Evolutionary conservation across 495 filamentous ascomycete genomes (phyloP), one percentile per base, ranked within the genome.

Genomic region (Tirmania nivea): DNA sequence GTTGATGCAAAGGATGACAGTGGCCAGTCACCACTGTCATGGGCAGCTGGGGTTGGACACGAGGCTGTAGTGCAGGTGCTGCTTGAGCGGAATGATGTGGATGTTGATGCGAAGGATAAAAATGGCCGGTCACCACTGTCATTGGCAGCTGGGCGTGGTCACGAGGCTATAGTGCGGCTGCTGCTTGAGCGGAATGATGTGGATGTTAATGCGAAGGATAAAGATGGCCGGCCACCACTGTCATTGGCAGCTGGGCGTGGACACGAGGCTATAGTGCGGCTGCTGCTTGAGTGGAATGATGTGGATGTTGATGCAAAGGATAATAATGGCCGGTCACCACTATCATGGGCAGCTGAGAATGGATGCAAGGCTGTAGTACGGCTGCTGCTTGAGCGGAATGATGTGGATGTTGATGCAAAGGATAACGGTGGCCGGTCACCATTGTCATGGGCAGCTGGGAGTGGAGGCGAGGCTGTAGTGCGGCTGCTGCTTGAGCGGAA

Each of bases 171-270:
- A 12, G 39, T 45, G 39, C 12, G 17, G 7, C 39, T 45, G 12
- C 39, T 45, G 7, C 39, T 55, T 1, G 39, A 39, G 10, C 47
- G 56, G 16, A 34, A 49, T 17, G 58, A 58, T 34, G 53, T 58
- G 19, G 10, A 55, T n/a, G 50, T 25, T 10, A 31, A 65, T 39
- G 42, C 50, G 0, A 51, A 47, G 25, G 48, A 58, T 39, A 21
- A 3, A 1, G 35, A 25, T 34, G 55, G 57, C 25, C 37, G 42
- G 34, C 57, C 67, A 35, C 61, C 65, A 39, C 52, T 69, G 9
- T 66, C 57, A 8, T 53, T 53, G 52, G 67, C 65, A n/a, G 58
- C 64, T 12, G 36, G 54, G 12, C 54, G 55, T 16, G 64, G 65
- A 14, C 56, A 64, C 42, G 45, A 59, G 20, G 53, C n/a, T n/a